phyloP scores from a whole-genome alignment of 371 early-diverging fungal species.

The Furculomyces boomerangus region DNA sequence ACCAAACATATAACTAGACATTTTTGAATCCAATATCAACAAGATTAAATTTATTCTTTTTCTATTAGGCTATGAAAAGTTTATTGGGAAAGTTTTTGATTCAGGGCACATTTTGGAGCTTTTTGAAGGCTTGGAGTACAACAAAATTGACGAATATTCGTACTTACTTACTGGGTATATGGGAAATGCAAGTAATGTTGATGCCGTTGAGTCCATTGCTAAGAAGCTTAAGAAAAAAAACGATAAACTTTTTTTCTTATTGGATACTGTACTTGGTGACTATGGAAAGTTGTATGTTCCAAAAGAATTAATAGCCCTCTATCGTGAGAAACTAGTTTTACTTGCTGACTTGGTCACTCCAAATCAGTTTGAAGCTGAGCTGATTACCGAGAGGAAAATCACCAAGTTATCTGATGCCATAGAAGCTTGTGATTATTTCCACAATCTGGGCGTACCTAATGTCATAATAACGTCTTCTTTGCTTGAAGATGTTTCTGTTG shows the following conservation, averaged over 20 bases:
- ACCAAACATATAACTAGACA: background rate
- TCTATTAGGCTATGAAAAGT: conserved; percentile 44
- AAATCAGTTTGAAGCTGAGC: conserved; percentile 81
- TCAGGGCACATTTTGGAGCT: conserved; percentile 44
- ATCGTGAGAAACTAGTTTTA: conserved; percentile 40
- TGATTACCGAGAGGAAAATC: conserved; percentile 42
- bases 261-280: conserved; percentile 92
- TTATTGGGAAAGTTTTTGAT: conserved; percentile 44
- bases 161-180: conserved; percentile 76
- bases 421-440: conserved; percentile 38
- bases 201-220: conserved; percentile 35
- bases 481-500: conserved; percentile 5
- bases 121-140: conserved; percentile 48
- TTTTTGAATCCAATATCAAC: background rate
- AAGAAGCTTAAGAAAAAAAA: conserved; percentile 24
- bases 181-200: conserved; percentile 50
- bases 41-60: background rate
- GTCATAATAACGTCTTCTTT: conserved; percentile 55
- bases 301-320: conserved; percentile 54
- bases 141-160: conserved; percentile 53
- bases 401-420: conserved; percentile 27
- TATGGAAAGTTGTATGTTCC: conserved; percentile 69
- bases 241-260: conserved; percentile 34
- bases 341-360: conserved; percentile 70
- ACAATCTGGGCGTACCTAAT: conserved; percentile 38